Conservation (phyloP, 2,329 filamentous ascomycete genomes). For the Fusarium dlaminii region DNA sequence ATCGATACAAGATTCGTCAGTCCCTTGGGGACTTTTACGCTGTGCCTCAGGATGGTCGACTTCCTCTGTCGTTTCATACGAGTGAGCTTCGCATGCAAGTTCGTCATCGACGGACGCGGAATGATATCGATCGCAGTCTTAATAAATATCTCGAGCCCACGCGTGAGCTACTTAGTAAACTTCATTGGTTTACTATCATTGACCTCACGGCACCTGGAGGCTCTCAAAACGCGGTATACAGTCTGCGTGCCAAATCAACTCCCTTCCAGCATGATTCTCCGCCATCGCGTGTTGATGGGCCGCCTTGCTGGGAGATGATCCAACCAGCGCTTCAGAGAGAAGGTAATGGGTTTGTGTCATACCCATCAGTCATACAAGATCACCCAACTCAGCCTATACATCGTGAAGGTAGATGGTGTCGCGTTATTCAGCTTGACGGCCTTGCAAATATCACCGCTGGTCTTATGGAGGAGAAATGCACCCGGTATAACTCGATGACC, state of each 20-base stretch:
- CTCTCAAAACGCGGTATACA: not conserved
- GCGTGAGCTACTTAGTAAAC: not conserved
- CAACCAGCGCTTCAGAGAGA: not conserved
- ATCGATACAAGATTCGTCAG: not conserved
- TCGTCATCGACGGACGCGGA: not conserved
- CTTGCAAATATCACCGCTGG: not conserved
- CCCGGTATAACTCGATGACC: not conserved
- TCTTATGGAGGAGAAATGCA: not conserved
- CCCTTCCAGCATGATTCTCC: not conserved
- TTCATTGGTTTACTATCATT: not conserved
- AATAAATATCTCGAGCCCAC: not conserved
- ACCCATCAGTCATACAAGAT: not conserved
- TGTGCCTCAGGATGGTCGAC: not conserved
- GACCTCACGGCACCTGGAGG: not conserved
- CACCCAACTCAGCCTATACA: not conserved
- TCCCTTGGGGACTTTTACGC: not conserved
- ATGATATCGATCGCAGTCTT: not conserved
- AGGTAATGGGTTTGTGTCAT: not conserved
- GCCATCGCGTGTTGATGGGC: not conserved
- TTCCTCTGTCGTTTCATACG: not conserved
- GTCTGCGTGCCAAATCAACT: accelerated
- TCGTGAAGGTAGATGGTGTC: not conserved
- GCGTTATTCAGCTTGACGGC: not conserved
- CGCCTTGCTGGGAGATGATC: not conserved
- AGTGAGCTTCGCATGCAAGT: not conserved